Conservation (phyloP, 1,284 basidiomycete species). For the Rhodotorula sp. region DNA sequence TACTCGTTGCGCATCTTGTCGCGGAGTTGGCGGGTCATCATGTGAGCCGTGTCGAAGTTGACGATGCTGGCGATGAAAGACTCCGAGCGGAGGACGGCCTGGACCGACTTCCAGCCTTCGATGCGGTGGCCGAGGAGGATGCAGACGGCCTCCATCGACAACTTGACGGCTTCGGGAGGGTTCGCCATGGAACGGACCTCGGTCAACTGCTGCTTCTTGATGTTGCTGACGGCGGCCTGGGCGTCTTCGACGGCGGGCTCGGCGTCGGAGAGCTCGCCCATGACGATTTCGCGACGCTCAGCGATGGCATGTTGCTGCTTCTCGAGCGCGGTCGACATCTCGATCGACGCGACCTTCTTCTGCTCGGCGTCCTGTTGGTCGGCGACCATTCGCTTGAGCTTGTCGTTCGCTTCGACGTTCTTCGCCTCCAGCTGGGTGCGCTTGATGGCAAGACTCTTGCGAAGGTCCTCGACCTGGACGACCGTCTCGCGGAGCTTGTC, state of each 20-base stretch:
- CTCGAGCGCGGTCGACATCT: conserved; percentile 89
- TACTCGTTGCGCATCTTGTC: conserved; percentile 94
- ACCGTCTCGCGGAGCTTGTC: conserved; percentile 96
- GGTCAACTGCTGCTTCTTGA: conserved; percentile 93
- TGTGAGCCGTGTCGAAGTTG: conserved; percentile 88
- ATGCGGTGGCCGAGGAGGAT: conserved; percentile 96
- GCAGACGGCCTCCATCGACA: conserved; percentile 99
- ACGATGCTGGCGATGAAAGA: conserved; percentile 97
- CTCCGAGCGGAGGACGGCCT: conserved; percentile 92
- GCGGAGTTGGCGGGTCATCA: conserved; percentile 85
- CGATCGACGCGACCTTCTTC: conserved; percentile 93
- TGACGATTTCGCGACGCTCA: conserved; percentile 81
- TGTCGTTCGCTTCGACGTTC: conserved; percentile 92
- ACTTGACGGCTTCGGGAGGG: conserved; percentile 94
- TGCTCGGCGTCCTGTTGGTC: conserved; percentile 99
- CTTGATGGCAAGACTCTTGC: conserved; percentile 92
- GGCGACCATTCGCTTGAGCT: conserved; percentile 94
- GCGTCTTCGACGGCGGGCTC: conserved; percentile 97
- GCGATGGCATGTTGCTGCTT: conserved; percentile 88
- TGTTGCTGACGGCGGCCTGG: conserved; percentile 91
- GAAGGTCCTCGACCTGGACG: conserved; percentile 90
- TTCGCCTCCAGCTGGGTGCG: conserved; percentile 89
- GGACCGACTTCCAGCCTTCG: conserved; percentile 94
- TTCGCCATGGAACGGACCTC: conserved; percentile 99
- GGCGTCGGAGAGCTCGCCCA: conserved; percentile 93